A percentile compares a stretch with the other conserved stretches of the same genome.
These are phyloP conservation scores for Trypanosoma boissoni DNA, from an alignment of 208 protist genomes.

Conservation along the genomic window DNA sequence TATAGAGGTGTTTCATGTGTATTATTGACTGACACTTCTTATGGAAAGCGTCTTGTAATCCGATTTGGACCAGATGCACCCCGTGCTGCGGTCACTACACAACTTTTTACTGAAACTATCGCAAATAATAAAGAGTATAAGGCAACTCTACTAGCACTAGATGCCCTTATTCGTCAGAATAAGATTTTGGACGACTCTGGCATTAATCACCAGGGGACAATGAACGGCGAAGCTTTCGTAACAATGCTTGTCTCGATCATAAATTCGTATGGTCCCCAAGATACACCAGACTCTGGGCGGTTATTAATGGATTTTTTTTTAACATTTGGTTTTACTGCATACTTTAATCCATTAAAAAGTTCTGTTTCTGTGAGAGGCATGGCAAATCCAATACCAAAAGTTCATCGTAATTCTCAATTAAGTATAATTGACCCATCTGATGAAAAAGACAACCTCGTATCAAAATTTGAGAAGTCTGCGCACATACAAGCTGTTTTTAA, in stretches of 20 bases:
- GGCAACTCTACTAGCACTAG: slow-evolving; percentile 24
- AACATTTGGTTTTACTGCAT: slow-evolving; percentile 38
- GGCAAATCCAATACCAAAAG: slow-evolving; percentile 17
- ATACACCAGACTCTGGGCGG: slow-evolving; percentile 27
- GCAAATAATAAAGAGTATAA: slow-evolving; percentile 14
- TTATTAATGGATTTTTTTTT: slow-evolving; percentile 47
- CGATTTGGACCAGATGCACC: slow-evolving; percentile 33
- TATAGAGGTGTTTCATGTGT: slow-evolving; percentile 33
- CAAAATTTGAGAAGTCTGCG: slow-evolving; percentile 26
- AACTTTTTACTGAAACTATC: slow-evolving; percentile 17
- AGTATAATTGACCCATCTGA: slow-evolving; percentile 36
- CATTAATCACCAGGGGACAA: slow-evolving; percentile 9
- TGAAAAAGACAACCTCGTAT: slow-evolving; percentile 28
- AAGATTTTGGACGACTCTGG: slow-evolving; percentile 39
- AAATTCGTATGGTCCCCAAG: slow-evolving; percentile 33
- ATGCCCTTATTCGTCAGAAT: slow-evolving; percentile 42
- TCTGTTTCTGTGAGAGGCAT: slow-evolving; percentile 29
- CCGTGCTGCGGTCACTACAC: slow-evolving; percentile 15
- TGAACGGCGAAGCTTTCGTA: slow-evolving; percentile 38
- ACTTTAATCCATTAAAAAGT: slow-evolving; percentile 33
- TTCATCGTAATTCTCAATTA: slow-evolving; percentile 33
- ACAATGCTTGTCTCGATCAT: slow-evolving; percentile 42
- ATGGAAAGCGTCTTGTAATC: slow-evolving; percentile 31
- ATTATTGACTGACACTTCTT: slow-evolving; percentile 26
- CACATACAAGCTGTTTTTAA: slow-evolving; percentile 48